Evolutionary conservation across 208 protist species (phyloP).

Genomic region (Leptomonas seymouri): DNA sequence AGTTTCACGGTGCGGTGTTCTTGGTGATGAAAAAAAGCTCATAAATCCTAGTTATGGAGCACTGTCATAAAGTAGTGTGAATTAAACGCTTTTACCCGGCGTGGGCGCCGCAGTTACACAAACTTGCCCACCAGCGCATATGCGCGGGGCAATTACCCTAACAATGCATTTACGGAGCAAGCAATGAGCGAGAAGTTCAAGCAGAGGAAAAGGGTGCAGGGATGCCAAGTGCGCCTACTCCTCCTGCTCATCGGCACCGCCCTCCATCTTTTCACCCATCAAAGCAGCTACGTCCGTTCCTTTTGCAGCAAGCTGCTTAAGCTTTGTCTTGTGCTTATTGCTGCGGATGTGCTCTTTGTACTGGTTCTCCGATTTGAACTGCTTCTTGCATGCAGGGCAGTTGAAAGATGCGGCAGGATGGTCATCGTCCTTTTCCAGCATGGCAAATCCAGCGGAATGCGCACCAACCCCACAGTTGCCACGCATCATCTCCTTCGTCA

Average conservation of each 20-base stretch:
- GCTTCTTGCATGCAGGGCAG: conserved; percentile 90
- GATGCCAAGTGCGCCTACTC: neutral
- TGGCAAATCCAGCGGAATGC: conserved; percentile 70
- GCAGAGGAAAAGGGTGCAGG: neutral
- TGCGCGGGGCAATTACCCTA: no score
- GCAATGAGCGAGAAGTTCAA: neutral
- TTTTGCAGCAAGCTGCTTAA: conserved; percentile 85
- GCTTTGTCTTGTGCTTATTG: conserved; percentile 88
- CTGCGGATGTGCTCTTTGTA: conserved; percentile 89
- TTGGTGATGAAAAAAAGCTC: no score
- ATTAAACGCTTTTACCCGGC: no score
- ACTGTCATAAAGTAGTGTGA: no score
- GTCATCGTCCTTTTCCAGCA: conserved; percentile 49
- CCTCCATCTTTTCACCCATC: conserved; percentile 50
- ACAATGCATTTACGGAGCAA: no score
- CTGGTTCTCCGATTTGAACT: conserved; percentile 82
- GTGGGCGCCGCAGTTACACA: no score
- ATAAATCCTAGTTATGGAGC: no score
- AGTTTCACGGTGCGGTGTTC: no score
- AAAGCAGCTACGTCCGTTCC: conserved; percentile 72
- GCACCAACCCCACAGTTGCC: conserved; percentile 38
- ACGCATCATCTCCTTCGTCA: conserved; percentile 64
- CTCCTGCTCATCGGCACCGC: neutral
- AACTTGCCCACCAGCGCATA: no score
- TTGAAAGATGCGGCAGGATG: conserved; percentile 38